Percentiles rank a stretch among this genome's conserved stretches.
Conservation (phyloP, 768 basidiomycete species). For the Daedaleopsis sinensis region DNA sequence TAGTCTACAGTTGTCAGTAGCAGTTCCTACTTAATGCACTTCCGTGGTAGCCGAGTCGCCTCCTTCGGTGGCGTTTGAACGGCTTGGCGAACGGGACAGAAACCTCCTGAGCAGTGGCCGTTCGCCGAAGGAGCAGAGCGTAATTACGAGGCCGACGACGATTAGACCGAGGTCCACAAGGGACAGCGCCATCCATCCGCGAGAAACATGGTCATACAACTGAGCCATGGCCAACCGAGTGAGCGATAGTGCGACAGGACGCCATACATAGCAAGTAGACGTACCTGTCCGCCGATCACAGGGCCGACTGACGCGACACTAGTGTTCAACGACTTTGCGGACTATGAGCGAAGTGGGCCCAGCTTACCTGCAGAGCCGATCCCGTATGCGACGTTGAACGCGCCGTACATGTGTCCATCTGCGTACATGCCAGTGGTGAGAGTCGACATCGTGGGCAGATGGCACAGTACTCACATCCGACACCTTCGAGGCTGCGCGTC, state of each 20-base stretch:
- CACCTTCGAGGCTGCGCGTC: slow-evolving; percentile 55
- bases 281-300: slow-evolving; percentile 67
- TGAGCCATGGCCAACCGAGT: slow-evolving; percentile 26
- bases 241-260: background rate
- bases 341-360: background rate
- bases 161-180: slow-evolving; percentile 50
- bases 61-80: background rate
- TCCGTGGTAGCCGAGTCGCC: background rate
- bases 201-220: slow-evolving; percentile 57
- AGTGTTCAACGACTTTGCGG: background rate
- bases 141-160: slow-evolving; percentile 39
- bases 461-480: slow-evolving; percentile 57
- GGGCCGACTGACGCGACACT: slow-evolving; percentile 58
- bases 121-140: slow-evolving; percentile 52
- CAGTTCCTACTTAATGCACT: background rate
- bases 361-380: slow-evolving; percentile 61
- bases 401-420: slow-evolving; percentile 79
- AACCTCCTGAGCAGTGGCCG: slow-evolving; percentile 14
- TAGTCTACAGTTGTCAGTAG: background rate
- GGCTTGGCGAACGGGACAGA: background rate
- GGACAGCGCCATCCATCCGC: slow-evolving; percentile 66
- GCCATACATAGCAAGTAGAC: slow-evolving; percentile 9
- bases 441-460: background rate
- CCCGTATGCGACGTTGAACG: slow-evolving; percentile 73
- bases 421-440: slow-evolving; percentile 4